Conservation (phyloP, 164 flowering plant genomes). For the Houttuynia cordata region DNA sequence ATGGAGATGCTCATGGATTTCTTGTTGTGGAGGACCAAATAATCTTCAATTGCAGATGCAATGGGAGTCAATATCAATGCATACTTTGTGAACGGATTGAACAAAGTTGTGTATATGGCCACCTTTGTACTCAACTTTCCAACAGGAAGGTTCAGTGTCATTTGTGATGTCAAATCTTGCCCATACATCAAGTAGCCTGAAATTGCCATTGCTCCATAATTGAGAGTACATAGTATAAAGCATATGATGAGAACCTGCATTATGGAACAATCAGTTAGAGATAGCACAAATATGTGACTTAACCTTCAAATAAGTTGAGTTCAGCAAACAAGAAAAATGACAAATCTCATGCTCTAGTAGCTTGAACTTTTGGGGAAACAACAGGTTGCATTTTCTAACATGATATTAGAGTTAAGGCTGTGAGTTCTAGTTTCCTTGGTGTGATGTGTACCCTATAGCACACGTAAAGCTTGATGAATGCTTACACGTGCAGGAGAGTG, state of each 20-base stretch:
- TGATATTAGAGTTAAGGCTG: too few species aligned
- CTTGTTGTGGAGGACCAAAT: constrained; percentile 14
- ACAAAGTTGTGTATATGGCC: constrained; percentile 70
- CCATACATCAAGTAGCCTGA: constrained; percentile 81
- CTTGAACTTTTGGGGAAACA: too few species aligned
- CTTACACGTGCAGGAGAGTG: too few species aligned
- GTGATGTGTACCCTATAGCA: too few species aligned
- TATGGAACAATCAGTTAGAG: not conserved
- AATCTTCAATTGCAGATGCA: constrained; percentile 28
- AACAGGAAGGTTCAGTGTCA: constrained; percentile 61
- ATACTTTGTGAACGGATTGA: constrained; percentile 63
- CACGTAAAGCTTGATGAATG: too few species aligned
- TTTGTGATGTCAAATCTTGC: constrained; percentile 41
- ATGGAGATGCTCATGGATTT: constrained; percentile 26
- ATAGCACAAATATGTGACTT: too few species aligned
- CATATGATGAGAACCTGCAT: constrained; percentile 64
- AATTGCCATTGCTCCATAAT: constrained; percentile 59
- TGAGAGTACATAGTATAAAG: constrained; percentile 39
- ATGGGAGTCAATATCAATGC: constrained; percentile 64
- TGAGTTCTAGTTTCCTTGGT: too few species aligned
- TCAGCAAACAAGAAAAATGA: not conserved
- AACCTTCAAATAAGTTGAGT: too few species aligned
- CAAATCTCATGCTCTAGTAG: too few species aligned
- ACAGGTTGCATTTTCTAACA: too few species aligned
- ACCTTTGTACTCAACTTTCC: constrained; percentile 40